phyloP scores from a whole-genome alignment of 139 green algal genomes.

The Volvox africanus region DNA sequence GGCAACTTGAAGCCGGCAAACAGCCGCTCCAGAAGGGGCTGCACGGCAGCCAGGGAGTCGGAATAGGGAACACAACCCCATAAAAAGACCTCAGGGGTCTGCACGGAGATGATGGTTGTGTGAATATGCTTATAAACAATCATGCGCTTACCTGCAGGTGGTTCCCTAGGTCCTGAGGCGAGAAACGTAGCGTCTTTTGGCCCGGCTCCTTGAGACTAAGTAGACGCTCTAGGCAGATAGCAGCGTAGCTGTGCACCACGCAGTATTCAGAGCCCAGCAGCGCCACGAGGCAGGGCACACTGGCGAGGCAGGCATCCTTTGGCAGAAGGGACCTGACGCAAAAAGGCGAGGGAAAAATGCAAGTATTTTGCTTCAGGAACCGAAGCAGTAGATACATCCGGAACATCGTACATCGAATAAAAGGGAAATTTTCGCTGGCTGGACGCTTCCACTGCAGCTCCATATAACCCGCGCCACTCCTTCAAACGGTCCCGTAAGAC shows the following conservation, averaged over 20 bases:
- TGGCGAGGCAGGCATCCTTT: conserved; percentile 72
- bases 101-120: no score
- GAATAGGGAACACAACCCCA: no score
- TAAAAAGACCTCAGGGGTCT: no score
- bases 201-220: conserved; percentile 77
- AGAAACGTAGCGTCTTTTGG: conserved; percentile 61
- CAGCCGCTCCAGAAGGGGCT: conserved; percentile 84
- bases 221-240: conserved; percentile 90
- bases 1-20: conserved; percentile 89
- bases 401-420: no score
- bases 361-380: no score
- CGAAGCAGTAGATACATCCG: no score
- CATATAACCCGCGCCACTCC: no score
- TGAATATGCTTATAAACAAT: no score
- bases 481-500: no score
- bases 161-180: conserved; percentile 75
- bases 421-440: no score
- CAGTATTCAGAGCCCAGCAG: conserved; percentile 82
- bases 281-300: conserved; percentile 77
- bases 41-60: not conserved
- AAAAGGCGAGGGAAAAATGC: not conserved
- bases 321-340: conserved; percentile 83
- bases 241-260: conserved; percentile 98
- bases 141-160: conserved; percentile 45
- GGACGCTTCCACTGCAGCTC: no score